These are phyloP conservation scores for Pleomassaria siparia DNA, from an alignment of 2,329 filamentous ascomycete species.

Conservation along the genomic window DNA sequence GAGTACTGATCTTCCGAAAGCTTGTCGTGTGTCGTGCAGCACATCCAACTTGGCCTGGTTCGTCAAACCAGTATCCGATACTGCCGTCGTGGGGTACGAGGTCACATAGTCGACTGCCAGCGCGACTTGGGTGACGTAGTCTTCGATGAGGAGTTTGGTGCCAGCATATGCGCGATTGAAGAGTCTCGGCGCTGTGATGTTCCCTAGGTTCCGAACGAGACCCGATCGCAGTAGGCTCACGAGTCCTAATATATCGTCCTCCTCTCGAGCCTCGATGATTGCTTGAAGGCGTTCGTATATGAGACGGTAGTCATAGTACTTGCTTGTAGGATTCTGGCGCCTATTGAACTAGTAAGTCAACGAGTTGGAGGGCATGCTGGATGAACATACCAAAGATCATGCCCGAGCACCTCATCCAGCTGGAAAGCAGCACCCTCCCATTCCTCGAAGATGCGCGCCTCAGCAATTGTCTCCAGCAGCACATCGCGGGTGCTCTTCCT, in stretches of 20 bases:
- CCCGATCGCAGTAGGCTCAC: constrained; percentile 79
- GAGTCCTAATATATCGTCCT: constrained; percentile 71
- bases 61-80: constrained; percentile 56
- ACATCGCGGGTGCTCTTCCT: constrained; percentile 65
- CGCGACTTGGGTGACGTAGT: constrained; percentile 85
- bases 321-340: constrained; percentile 79
- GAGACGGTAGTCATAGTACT: constrained; percentile 82
- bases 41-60: constrained; percentile 82
- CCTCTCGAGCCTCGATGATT: constrained; percentile 68
- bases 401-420: constrained; percentile 77
- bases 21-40: constrained; percentile 82
- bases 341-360: constrained; percentile 46
- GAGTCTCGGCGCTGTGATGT: constrained; percentile 78
- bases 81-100: constrained; percentile 59
- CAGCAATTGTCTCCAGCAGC: constrained; percentile 65
- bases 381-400: constrained; percentile 70
- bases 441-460: constrained; percentile 74
- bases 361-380: constrained; percentile 1
- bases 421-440: constrained; percentile 84
- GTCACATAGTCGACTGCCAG: constrained; percentile 77
- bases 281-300: constrained; percentile 76
- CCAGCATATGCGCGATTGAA: constrained; percentile 86
- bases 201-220: constrained; percentile 80
- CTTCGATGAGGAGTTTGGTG: constrained; percentile 87
- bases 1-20: constrained; percentile 82